These are phyloP conservation scores for Scedosporium apiospermum DNA, from an alignment of 2,329 filamentous ascomycete genomes.

Conservation along the genomic window DNA sequence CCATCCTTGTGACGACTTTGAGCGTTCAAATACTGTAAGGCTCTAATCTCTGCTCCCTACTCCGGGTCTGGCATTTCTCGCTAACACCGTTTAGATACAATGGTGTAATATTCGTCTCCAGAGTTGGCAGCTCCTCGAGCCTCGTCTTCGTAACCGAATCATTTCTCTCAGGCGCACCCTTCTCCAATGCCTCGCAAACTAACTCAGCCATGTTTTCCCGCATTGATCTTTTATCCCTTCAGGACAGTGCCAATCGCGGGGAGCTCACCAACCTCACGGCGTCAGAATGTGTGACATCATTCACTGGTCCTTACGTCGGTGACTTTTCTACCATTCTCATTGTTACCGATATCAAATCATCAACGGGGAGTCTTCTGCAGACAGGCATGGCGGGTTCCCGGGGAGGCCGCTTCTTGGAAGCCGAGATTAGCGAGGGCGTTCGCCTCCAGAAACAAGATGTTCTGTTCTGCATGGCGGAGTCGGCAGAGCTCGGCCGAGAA, in stretches of 20 bases:
- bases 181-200: constrained; percentile 22
- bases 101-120: constrained; percentile 36
- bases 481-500: constrained; percentile 8
- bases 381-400: constrained; percentile 19
- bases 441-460: constrained; percentile 10
- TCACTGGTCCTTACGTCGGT: constrained; percentile 21
- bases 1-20: constrained; percentile 32
- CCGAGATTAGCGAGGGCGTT: neutral
- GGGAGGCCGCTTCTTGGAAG: neutral
- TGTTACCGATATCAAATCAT: constrained; percentile 11
- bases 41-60: neutral
- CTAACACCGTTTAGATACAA: constrained; percentile 32
- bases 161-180: constrained; percentile 26
- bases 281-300: constrained; percentile 20
- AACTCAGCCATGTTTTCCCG: constrained; percentile 25
- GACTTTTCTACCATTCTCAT: constrained; percentile 24
- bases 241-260: constrained; percentile 19
- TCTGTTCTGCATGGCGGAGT: constrained; percentile 23
- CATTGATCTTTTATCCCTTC: constrained; percentile 24
- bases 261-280: constrained; percentile 21
- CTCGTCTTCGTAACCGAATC: constrained; percentile 24
- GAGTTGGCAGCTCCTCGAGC: constrained; percentile 21
- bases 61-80: constrained; percentile 9
- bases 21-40: constrained; percentile 40
- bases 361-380: constrained; percentile 20